Conservation (phyloP, 2,329 filamentous ascomycete genomes). For the Fusarium lateritium region DNA sequence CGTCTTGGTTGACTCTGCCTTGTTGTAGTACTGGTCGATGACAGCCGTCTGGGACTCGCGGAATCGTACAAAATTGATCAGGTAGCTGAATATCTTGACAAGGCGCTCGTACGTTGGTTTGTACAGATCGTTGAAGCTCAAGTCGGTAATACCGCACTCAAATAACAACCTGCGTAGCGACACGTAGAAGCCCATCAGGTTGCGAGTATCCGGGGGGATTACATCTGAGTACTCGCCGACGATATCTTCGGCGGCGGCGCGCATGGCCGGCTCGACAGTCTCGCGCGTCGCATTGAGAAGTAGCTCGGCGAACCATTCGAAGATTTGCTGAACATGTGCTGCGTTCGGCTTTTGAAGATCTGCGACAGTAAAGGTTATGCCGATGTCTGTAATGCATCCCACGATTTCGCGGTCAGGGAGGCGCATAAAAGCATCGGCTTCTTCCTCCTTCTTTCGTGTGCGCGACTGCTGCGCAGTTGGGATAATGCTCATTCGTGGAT, state of each 20-base stretch:
- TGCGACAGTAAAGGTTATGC: constrained; percentile 86
- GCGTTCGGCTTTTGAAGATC: constrained; percentile 96
- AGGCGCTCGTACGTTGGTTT: constrained; percentile 91
- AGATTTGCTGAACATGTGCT: constrained; percentile 95
- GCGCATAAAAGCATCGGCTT: constrained; percentile 72
- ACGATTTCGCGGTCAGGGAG: constrained; percentile 85
- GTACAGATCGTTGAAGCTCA: constrained; percentile 92
- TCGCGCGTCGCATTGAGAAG: constrained; percentile 95
- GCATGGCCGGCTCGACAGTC: constrained; percentile 95
- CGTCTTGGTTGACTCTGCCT: constrained; percentile 86
- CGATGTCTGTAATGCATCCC: constrained; percentile 97
- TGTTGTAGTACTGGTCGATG: constrained; percentile 95
- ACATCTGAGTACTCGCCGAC: constrained; percentile 88
- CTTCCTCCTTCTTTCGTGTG: constrained; percentile 71
- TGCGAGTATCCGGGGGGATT: constrained; percentile 88
- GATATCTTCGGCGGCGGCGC: constrained; percentile 88
- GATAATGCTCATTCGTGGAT: constrained; percentile 73
- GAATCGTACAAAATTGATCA: constrained; percentile 99
- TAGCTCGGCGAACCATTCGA: constrained; percentile 97
- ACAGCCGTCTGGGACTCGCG: constrained; percentile 90
- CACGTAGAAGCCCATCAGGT: constrained; percentile 96
- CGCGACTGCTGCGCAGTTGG: constrained; percentile 66
- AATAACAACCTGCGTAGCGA: constrained; percentile 83
- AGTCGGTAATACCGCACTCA: constrained; percentile 93
- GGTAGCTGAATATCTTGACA: constrained; percentile 95